These are phyloP conservation scores for Albugo candida DNA, from an alignment of 352 stramenopile genomes.

Conservation along the genomic window DNA sequence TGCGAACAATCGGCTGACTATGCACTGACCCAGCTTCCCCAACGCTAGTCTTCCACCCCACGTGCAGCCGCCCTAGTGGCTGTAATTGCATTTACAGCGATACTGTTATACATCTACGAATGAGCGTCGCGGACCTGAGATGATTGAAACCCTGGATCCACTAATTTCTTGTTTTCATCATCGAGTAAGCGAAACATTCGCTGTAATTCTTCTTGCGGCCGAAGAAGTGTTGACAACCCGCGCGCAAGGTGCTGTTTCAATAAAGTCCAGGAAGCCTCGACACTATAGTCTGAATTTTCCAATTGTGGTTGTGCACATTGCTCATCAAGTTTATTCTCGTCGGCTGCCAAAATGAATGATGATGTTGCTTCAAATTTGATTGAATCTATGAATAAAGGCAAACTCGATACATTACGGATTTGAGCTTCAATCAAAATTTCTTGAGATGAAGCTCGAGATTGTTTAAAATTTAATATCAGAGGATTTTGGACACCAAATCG, in stretches of 20 bases:
- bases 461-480: slow-evolving; percentile 72
- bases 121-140: too few relatives aligned
- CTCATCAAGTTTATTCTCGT: slow-evolving; percentile 11
- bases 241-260: slow-evolving; percentile 12
- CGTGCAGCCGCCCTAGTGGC: slow-evolving; percentile 52
- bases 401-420: slow-evolving; percentile 67
- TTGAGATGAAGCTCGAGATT: slow-evolving; percentile 13
- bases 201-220: slow-evolving; percentile 62
- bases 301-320: background rate
- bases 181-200: slow-evolving; percentile 28
- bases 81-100: slow-evolving; percentile 19
- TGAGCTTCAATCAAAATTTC: slow-evolving; percentile 40
- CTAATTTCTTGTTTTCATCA: background rate
- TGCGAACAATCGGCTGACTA: slow-evolving; percentile 57
- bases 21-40: slow-evolving; percentile 63
- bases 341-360: slow-evolving; percentile 18
- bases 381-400: slow-evolving; percentile 58
- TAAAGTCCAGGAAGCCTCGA: slow-evolving; percentile 8
- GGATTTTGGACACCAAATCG: slow-evolving; percentile 81
- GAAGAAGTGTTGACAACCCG: slow-evolving; percentile 29
- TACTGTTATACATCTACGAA: background rate
- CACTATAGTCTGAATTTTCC: slow-evolving; percentile 1
- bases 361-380: slow-evolving; percentile 49
- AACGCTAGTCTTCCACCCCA: slow-evolving; percentile 66
- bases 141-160: too few relatives aligned